Evolutionary conservation across 345 rosid genomes (phyloP).

Genomic region (Euphorbia lathyris): DNA sequence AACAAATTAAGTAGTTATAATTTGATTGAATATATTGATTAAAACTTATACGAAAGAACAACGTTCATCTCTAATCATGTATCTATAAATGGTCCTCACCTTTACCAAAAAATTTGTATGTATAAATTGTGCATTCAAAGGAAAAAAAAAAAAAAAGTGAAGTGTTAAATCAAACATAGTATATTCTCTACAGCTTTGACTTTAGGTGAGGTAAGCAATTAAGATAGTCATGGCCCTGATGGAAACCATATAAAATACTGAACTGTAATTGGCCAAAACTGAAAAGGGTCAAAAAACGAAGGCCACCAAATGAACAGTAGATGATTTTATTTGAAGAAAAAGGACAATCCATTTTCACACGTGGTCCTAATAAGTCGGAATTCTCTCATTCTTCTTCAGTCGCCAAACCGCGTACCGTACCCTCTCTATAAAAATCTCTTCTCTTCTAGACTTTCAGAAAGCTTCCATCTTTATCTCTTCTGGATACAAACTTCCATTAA

Average conservation of each 20-base stretch:
- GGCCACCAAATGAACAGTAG: background rate
- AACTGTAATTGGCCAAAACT: background rate
- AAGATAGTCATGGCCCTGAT: no score
- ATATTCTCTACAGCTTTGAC: no score
- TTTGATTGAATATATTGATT: no score
- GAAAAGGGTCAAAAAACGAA: conserved; percentile 11
- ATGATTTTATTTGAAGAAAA: background rate
- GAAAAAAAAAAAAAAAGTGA: no score
- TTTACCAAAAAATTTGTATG: no score
- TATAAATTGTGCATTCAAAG: no score
- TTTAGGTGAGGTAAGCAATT: background rate
- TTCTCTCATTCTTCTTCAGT: background rate
- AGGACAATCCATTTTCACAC: conserved; percentile 13
- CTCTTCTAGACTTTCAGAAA: background rate
- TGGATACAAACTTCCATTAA: no score
- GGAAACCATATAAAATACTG: background rate
- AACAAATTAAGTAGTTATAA: no score
- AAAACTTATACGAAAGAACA: no score
- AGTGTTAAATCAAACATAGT: no score
- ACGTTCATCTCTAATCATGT: no score
- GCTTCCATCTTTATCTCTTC: background rate
- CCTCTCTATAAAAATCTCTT: background rate
- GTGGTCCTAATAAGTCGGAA: background rate
- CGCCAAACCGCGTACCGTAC: background rate
- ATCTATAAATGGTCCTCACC: no score